These are phyloP conservation scores for Colletotrichum ledebouriae DNA, from an alignment of 2,329 filamentous ascomycete genomes.

Conservation along the genomic window DNA sequence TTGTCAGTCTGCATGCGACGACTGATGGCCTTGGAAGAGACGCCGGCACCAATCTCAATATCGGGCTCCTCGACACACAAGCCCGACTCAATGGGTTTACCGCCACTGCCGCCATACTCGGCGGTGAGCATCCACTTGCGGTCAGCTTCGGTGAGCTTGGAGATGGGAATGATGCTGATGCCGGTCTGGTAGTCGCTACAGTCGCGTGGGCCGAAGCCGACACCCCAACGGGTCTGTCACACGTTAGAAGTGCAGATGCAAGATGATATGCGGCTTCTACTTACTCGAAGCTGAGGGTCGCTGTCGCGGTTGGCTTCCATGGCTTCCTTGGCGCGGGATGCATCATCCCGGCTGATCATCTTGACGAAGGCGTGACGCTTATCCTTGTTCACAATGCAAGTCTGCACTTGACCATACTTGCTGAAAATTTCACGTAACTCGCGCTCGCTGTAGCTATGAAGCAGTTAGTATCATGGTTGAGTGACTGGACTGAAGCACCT, in stretches of 20 bases:
- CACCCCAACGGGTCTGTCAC: slow-evolving; percentile 89
- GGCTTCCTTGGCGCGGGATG: slow-evolving; percentile 83
- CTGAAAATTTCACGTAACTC: slow-evolving; percentile 86
- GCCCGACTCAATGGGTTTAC: slow-evolving; percentile 81
- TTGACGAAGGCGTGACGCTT: slow-evolving; percentile 99
- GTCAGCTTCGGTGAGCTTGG: slow-evolving; percentile 93
- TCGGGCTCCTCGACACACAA: slow-evolving; percentile 97
- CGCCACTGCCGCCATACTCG: slow-evolving; percentile 92
- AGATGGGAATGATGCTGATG: slow-evolving; percentile 92
- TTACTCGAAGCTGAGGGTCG: slow-evolving; percentile 79
- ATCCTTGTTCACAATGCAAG: slow-evolving; percentile 97
- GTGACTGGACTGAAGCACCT: slow-evolving; percentile 57
- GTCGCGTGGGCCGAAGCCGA: slow-evolving; percentile 95
- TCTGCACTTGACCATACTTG: slow-evolving; percentile 89
- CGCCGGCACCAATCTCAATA: slow-evolving; percentile 97
- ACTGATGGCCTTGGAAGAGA: slow-evolving; percentile 90
- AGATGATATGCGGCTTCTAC: slow-evolving; percentile 50
- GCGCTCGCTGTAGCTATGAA: slow-evolving; percentile 76
- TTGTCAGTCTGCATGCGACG: slow-evolving; percentile 78
- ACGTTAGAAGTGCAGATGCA: slow-evolving; percentile 25
- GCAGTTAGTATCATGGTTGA: slow-evolving; percentile 46
- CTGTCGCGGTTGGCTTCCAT: slow-evolving; percentile 85
- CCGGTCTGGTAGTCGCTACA: slow-evolving; percentile 96
- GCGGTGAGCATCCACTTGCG: slow-evolving; percentile 97
- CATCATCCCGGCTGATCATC: slow-evolving; percentile 92